These are phyloP conservation scores for Phytopythium vexans DNA, from an alignment of 352 stramenopile species.

Conservation along the genomic window DNA sequence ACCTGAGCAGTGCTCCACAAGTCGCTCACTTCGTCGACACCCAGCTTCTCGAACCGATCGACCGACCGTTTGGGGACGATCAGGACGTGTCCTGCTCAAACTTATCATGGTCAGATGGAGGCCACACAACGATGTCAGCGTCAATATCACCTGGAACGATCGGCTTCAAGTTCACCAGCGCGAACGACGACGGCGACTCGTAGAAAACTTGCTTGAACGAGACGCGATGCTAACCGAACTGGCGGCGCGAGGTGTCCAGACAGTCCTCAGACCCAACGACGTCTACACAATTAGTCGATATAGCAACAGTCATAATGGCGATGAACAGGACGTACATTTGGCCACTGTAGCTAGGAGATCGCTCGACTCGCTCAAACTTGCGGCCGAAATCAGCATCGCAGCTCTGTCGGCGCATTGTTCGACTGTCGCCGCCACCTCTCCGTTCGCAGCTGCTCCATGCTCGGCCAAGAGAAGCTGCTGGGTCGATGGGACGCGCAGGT, in stretches of 20 bases:
- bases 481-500: not conserved
- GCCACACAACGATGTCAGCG: not conserved
- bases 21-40: slow-evolving; percentile 84
- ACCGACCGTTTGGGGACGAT: slow-evolving; percentile 82
- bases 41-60: slow-evolving; percentile 69
- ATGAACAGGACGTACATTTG: slow-evolving; percentile 8
- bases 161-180: slow-evolving; percentile 93
- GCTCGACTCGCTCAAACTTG: no score
- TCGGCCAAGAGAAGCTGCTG: slow-evolving; percentile 7
- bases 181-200: slow-evolving; percentile 50
- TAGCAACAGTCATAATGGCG: not conserved
- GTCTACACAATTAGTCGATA: slow-evolving; percentile 9
- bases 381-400: no score
- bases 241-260: slow-evolving; percentile 23
- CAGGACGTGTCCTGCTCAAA: slow-evolving; percentile 82
- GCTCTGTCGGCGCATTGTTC: no score
- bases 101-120: no score
- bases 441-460: not conserved
- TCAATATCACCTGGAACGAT: slow-evolving; percentile 74
- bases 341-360: slow-evolving; percentile 14
- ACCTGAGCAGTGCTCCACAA: slow-evolving; percentile 86
- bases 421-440: no score
- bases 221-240: slow-evolving; percentile 52
- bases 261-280: slow-evolving; percentile 34
- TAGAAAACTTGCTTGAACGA: slow-evolving; percentile 54